Percentiles rank a stretch among this genome's conserved stretches.
Conservation (phyloP, 441 rosid species). For the Erysimum cheiri region DNA sequence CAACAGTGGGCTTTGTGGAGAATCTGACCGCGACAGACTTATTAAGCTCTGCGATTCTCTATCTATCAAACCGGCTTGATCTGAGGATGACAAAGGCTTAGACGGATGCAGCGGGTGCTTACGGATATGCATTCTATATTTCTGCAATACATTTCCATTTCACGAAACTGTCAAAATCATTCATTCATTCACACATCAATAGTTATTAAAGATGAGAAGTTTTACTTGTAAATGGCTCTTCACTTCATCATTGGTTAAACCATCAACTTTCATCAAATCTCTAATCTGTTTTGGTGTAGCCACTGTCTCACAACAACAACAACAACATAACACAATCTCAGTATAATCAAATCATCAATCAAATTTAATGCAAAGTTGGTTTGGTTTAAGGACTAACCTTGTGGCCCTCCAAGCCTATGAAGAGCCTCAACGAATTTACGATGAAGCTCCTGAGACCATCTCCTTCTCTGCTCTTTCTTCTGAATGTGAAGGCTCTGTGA, state of each 20-base stretch:
- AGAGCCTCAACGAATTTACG: constrained; percentile 62
- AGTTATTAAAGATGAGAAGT: not conserved
- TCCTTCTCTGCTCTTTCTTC: constrained; percentile 56
- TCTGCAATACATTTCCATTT: constrained; percentile 44
- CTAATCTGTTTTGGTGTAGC: constrained; percentile 76
- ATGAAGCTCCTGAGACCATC: constrained; percentile 72
- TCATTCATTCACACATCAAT: constrained; percentile 14
- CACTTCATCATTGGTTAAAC: constrained; percentile 71
- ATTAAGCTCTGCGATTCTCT: constrained; percentile 42
- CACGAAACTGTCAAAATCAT: constrained; percentile 22
- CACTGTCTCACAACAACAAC: constrained; percentile 44
- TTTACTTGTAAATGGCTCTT: constrained; percentile 75
- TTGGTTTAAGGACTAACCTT: constrained; percentile 50
- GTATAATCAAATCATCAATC: constrained; percentile 3
- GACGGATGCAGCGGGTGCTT: constrained; percentile 45
- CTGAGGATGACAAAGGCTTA: constrained; percentile 36
- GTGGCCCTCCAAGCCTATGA: constrained; percentile 65
- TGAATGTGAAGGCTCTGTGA: constrained; percentile 42
- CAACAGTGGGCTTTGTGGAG: constrained; percentile 52
- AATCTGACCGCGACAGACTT: constrained; percentile 46
- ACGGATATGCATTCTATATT: constrained; percentile 64
- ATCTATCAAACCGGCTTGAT: constrained; percentile 29
- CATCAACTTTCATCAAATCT: constrained; percentile 68
- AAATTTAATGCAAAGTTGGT: not conserved
- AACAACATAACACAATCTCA: constrained; percentile 32